Base-by-base conservation (phyloP, 2,329 filamentous ascomycete genomes). In the Fusarium nygamai region DNA sequence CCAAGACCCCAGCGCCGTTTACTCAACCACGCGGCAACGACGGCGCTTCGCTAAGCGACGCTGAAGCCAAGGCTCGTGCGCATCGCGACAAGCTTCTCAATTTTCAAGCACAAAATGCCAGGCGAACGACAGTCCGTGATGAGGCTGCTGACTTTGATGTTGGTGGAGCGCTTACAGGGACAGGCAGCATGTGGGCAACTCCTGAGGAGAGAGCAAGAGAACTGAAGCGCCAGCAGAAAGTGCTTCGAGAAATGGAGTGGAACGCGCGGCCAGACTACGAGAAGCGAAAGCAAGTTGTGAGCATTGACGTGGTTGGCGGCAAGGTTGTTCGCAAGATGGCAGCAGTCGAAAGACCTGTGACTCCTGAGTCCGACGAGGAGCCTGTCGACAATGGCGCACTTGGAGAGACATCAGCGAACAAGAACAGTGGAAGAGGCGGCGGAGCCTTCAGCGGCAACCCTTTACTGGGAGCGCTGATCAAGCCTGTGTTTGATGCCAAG, bases 41-140 rank as follows among this genome's bases (percentile, higher is more conserved):
- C 34, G 79, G 68, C 73, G 81, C 70, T 53, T 84, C 78, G 44
- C 82, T 86, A 4, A 86, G 85, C 34, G 89, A 90, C 48, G 92
- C 91, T 16, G 88, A 93, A 48, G 87, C 88, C 29, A 91, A 90
- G 72, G 94, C 94, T 2, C 90, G 92, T 64, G 91, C 92, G 73
- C 95, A 98, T 78, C 88, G 95, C 22, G 95, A 98, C 80, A 93
- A 89, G 78, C 87, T 98, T 2, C 88, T 98, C 17, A 88, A 87
- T 3, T 98, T 94, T 81, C 95, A 98, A 81, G 91, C 93, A 2
- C 92, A 97, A 78, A 98, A 97, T 75, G 94, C 94, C 0, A 89
- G 90, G 67, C 88, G 95, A 48, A 98, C 95, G 4, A 94, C 92
- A 22, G 92, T 98, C 22, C 90, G 94, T 43, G 95, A 98, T 78